Evolutionary conservation across 495 filamentous ascomycete genomes (phyloP).

Genomic region (Terfezia claveryi): DNA sequence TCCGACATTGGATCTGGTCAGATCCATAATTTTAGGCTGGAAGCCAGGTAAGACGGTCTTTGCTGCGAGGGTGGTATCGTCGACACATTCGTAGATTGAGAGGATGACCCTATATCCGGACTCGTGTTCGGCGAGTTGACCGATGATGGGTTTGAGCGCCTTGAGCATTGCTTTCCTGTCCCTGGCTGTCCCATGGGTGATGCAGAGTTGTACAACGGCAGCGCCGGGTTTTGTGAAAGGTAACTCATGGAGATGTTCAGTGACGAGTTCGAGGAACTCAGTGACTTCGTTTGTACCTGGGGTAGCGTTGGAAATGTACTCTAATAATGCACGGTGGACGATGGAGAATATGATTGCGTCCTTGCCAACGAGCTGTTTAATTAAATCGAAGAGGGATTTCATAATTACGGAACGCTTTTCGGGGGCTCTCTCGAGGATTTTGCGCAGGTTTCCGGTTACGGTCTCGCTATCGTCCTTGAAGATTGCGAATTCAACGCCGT

Average conservation of each 20-base stretch:
- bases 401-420: constrained; percentile 73
- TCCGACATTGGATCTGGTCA: constrained; percentile 24
- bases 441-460: constrained; percentile 32
- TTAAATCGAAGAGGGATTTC: constrained; percentile 59
- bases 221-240: constrained; percentile 84
- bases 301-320: constrained; percentile 69
- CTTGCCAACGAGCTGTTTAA: constrained; percentile 84
- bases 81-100: constrained; percentile 68
- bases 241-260: constrained; percentile 83
- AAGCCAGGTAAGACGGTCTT: constrained; percentile 73
- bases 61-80: constrained; percentile 73
- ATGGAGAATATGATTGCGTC: constrained; percentile 88
- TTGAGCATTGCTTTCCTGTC: constrained; percentile 76
- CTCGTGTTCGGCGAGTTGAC: constrained; percentile 64
- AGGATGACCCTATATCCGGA: constrained; percentile 60
- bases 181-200: constrained; percentile 73
- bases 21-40: constrained; percentile 20
- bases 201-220: constrained; percentile 51
- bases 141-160: constrained; percentile 54
- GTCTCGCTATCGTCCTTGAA: constrained; percentile 34
- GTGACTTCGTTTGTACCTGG: constrained; percentile 53
- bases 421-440: constrained; percentile 51
- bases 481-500: constrained; percentile 77
- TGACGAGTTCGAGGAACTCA: constrained; percentile 76
- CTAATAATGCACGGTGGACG: constrained; percentile 91